A percentile compares a stretch with the other conserved stretches of the same genome.
phyloP scores from a whole-genome alignment of 495 filamentous ascomycete genomes.

The Aspergillus sparsus region DNA sequence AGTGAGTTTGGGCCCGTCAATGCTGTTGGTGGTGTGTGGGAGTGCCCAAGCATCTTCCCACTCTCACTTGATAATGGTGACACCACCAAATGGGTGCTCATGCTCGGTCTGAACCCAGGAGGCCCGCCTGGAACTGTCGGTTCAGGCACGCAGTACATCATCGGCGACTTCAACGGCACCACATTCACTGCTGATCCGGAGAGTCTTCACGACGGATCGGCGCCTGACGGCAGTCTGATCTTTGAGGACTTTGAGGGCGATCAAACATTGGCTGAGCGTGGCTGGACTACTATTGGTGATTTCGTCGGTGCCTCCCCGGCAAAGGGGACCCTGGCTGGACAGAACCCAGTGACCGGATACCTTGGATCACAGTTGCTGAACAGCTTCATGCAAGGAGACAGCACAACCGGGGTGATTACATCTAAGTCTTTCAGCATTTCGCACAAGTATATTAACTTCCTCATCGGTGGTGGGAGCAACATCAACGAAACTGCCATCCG shows the following conservation, averaged over 20 bases:
- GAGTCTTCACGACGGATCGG: constrained; percentile 23
- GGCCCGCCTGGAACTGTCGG: constrained; percentile 54
- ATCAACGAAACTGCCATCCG: constrained; percentile 8
- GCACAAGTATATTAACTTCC: constrained; percentile 12
- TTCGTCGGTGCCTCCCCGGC: constrained; percentile 4
- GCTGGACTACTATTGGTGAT: constrained; percentile 5
- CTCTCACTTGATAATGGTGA: constrained; percentile 33
- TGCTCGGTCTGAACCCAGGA: constrained; percentile 57
- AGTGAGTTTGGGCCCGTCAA: constrained; percentile 58
- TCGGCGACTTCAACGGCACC: constrained; percentile 42
- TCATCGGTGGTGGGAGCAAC: constrained; percentile 7
- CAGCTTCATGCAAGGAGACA: neutral
- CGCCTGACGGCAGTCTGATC: neutral
- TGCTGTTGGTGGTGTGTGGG: constrained; percentile 56
- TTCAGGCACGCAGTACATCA: constrained; percentile 38
- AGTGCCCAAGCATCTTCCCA: constrained; percentile 56
- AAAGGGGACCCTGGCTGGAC: neutral
- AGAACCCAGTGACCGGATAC: constrained; percentile 2
- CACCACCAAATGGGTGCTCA: constrained; percentile 48
- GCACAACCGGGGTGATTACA: neutral
- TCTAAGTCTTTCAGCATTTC: constrained; percentile 1
- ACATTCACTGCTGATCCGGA: constrained; percentile 26
- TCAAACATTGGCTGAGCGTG: neutral
- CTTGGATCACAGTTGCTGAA: constrained; percentile 1
- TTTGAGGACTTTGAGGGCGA: constrained; percentile 6